Conservation (phyloP, 148 eudicot species). For the Suaeda aralocaspica region DNA sequence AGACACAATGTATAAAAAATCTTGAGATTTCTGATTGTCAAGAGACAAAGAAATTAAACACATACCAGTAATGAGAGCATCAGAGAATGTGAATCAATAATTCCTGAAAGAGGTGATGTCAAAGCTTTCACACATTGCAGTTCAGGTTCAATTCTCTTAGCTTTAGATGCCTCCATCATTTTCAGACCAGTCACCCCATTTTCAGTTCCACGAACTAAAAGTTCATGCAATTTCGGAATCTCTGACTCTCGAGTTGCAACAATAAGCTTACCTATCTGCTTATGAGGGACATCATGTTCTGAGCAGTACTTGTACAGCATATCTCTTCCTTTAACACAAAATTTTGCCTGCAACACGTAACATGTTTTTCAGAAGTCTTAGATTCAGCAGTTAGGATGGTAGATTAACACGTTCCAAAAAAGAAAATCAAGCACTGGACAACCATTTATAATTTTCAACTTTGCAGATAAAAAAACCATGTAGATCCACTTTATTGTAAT, state of each 20-base stretch:
- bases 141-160: slow-evolving; percentile 71
- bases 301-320: slow-evolving; percentile 71
- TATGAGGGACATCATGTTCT: slow-evolving; percentile 67
- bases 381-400: neutral
- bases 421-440: neutral
- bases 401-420: neutral
- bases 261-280: slow-evolving; percentile 80
- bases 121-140: slow-evolving; percentile 75
- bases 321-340: slow-evolving; percentile 81
- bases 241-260: slow-evolving; percentile 77
- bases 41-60: slow-evolving; percentile 11
- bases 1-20: slow-evolving; percentile 8
- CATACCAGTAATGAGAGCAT: slow-evolving; percentile 83
- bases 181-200: slow-evolving; percentile 79
- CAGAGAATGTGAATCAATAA: slow-evolving; percentile 71
- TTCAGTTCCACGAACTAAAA: slow-evolving; percentile 56
- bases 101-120: slow-evolving; percentile 75
- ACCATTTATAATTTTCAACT: neutral
- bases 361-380: neutral
- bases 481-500: too few species aligned
- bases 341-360: slow-evolving; percentile 45
- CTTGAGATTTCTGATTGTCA: neutral
- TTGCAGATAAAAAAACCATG: neutral
- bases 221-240: slow-evolving; percentile 58
- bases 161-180: slow-evolving; percentile 76